Conservation (phyloP, 2,329 filamentous ascomycete genomes). For the Rutstroemia sp. region DNA sequence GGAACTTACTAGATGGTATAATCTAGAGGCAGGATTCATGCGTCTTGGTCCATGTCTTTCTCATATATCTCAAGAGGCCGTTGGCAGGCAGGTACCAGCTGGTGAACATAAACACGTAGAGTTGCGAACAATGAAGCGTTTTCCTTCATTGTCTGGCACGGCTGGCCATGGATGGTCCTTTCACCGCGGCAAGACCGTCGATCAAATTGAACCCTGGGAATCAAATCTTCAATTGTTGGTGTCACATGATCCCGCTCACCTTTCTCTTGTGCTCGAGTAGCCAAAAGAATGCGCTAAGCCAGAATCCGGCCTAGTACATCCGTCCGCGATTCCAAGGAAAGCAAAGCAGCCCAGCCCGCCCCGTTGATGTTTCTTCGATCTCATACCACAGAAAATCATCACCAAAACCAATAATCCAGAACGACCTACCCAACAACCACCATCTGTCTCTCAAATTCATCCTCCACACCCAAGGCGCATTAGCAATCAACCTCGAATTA, state of each 20-base stretch:
- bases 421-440: background rate
- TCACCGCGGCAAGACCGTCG: too few species aligned
- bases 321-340: background rate
- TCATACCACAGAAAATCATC: background rate
- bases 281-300: background rate
- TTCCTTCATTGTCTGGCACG: too few species aligned
- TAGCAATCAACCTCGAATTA: background rate
- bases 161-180: too few species aligned
- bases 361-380: conserved; percentile 9
- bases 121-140: too few species aligned
- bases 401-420: background rate
- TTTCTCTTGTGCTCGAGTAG: background rate
- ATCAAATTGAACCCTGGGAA: too few species aligned
- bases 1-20: too few species aligned
- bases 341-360: background rate
- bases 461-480: background rate
- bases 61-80: too few species aligned
- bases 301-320: background rate
- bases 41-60: too few species aligned
- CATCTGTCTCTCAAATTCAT: background rate
- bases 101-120: too few species aligned
- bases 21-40: too few species aligned
- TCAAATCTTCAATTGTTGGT: background rate
- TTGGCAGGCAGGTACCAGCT: too few species aligned
- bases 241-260: background rate